Percentiles rank a stretch among this genome's conserved stretches.
Evolutionary conservation across 331 rosid species (phyloP).

Genomic region (Malus hybrid): DNA sequence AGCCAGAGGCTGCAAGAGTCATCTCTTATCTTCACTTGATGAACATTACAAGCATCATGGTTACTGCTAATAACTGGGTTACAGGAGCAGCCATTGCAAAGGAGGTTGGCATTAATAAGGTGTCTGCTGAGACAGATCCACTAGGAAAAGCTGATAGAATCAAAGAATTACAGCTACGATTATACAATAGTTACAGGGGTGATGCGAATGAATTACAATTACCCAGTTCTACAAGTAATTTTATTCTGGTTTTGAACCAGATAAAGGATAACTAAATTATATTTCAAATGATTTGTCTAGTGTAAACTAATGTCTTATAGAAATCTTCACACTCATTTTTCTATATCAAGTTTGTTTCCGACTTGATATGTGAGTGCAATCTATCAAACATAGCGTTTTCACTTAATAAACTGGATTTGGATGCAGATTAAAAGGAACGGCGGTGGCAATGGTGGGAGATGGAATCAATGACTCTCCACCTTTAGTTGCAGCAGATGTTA

Average conservation of each 20-base stretch:
- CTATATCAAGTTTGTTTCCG: not conserved
- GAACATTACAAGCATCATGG: conserved; percentile 82
- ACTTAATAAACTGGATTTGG: conserved; percentile 21
- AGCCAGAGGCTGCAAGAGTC: conserved; percentile 76
- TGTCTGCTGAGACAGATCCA: conserved; percentile 86
- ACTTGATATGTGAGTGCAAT: too few relatives aligned
- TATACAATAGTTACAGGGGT: not conserved
- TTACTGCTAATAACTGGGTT: conserved; percentile 84
- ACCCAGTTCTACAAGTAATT: too few relatives aligned
- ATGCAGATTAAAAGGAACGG: conserved; percentile 62
- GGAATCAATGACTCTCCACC: too few relatives aligned
- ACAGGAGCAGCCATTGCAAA: conserved; percentile 77
- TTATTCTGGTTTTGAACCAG: too few relatives aligned
- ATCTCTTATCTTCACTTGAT: conserved; percentile 66
- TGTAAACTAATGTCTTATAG: not conserved
- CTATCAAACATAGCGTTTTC: not conserved
- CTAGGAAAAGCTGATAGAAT: conserved; percentile 74
- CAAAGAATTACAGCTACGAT: conserved; percentile 71
- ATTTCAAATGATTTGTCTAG: not conserved
- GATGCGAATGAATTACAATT: not conserved
- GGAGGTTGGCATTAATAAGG: conserved; percentile 69
- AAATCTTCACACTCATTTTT: not conserved
- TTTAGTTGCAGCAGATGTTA: conserved; percentile 37
- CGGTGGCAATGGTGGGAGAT: conserved; percentile 78
- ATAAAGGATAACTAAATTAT: too few relatives aligned